A percentile compares a stretch with the other conserved stretches of the same genome.
These are phyloP conservation scores for Pseudogymnoascus destructans DNA, from an alignment of 2,329 filamentous ascomycete genomes.

Conservation along the genomic window DNA sequence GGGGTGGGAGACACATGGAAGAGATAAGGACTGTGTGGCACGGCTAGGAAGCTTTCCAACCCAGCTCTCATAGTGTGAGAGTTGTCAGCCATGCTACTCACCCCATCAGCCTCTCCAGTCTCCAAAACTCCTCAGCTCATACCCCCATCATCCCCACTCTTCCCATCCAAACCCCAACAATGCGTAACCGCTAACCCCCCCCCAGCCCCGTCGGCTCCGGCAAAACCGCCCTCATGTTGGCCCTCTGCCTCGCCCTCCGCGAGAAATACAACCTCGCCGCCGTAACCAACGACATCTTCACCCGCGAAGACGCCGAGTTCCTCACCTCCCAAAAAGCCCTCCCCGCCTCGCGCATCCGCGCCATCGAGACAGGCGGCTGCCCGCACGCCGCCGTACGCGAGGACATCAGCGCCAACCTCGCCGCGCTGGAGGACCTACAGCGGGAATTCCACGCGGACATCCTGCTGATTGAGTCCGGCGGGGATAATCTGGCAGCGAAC, in stretches of 20 bases:
- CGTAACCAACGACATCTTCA: conserved; percentile 99
- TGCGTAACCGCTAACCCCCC: not conserved
- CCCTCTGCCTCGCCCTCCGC: conserved; percentile 75
- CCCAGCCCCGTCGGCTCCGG: conserved; percentile 83
- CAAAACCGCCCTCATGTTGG: conserved; percentile 94
- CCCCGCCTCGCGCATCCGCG: conserved; percentile 69
- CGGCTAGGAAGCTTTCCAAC: not conserved
- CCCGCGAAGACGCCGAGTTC: conserved; percentile 95
- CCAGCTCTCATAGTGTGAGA: not conserved
- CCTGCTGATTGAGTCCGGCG: conserved; percentile 86
- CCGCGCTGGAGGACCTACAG: conserved; percentile 82
- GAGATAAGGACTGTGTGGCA: not conserved
- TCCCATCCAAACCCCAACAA: not conserved
- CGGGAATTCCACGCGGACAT: conserved; percentile 66
- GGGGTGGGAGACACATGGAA: not conserved
- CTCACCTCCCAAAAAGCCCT: conserved; percentile 77
- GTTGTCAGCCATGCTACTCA: not conserved
- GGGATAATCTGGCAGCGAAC: conserved; percentile 94
- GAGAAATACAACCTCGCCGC: conserved; percentile 75
- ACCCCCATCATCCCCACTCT: not conserved
- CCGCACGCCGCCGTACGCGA: conserved; percentile 95
- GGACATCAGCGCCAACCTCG: conserved; percentile 88
- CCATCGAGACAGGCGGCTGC: conserved; percentile 95
- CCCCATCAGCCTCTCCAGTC: not conserved
- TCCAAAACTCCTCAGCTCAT: not conserved